A percentile compares a stretch with the other conserved stretches of the same genome.
Conservation (phyloP, 2,329 filamentous ascomycete species). For the Fusarium drepaniforme region DNA sequence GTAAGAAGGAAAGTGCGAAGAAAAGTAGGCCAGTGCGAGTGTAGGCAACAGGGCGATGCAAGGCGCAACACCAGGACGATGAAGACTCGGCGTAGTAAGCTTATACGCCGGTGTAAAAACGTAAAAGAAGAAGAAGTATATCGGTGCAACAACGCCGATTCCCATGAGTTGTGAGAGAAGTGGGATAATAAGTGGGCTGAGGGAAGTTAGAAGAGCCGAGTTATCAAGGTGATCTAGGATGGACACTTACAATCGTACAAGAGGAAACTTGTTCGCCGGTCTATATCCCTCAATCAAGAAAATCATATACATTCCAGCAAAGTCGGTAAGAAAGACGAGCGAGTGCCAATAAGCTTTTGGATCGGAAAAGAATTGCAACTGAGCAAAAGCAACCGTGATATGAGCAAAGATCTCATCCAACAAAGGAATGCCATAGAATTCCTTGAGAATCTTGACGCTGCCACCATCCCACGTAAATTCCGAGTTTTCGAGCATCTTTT, state of each 20-base stretch:
- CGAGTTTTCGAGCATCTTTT: slow-evolving; percentile 11
- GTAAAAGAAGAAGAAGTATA: slow-evolving; percentile 42
- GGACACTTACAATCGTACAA: slow-evolving; percentile 42
- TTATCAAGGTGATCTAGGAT: fast-evolving
- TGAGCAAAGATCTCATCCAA: slow-evolving; percentile 38
- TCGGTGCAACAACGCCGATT: slow-evolving; percentile 35
- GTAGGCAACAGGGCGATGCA: slow-evolving; percentile 36
- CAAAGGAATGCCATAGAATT: slow-evolving; percentile 36
- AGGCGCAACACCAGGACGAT: slow-evolving; percentile 10
- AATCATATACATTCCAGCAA: slow-evolving; percentile 43
- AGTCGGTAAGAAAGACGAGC: slow-evolving; percentile 45
- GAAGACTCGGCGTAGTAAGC: slow-evolving; percentile 17
- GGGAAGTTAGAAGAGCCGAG: background rate
- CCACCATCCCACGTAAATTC: slow-evolving; percentile 14
- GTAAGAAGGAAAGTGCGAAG: slow-evolving; percentile 34
- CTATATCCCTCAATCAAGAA: slow-evolving; percentile 42
- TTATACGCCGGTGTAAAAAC: slow-evolving; percentile 31
- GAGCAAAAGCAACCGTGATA: slow-evolving; percentile 37
- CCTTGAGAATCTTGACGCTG: slow-evolving; percentile 18
- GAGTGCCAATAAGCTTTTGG: slow-evolving; percentile 43
- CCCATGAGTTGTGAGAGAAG: slow-evolving; percentile 40
- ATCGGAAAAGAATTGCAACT: slow-evolving; percentile 41
- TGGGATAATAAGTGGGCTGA: slow-evolving; percentile 30
- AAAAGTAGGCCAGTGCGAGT: slow-evolving; percentile 30
- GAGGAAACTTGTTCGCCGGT: slow-evolving; percentile 17